These are phyloP conservation scores for Coemansia sp. DNA, from an alignment of 192 early-diverging fungal species.

Conservation along the genomic window DNA sequence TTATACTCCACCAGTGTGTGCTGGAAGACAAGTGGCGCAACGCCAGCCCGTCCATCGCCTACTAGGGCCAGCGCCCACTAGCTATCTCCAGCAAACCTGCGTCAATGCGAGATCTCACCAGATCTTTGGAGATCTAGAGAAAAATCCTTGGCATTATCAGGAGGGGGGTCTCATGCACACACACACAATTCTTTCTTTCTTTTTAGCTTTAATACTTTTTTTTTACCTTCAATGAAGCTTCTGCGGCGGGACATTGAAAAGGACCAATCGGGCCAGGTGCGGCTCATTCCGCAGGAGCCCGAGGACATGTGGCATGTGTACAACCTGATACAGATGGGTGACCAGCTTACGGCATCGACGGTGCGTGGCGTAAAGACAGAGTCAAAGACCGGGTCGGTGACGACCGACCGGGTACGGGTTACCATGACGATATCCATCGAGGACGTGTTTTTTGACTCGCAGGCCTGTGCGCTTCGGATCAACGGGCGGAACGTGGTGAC, in stretches of 20 bases:
- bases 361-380: conserved; percentile 87
- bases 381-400: conserved; percentile 78
- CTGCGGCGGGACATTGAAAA: conserved; percentile 65
- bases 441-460: conserved; percentile 84
- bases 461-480: conserved; percentile 78
- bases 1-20: conserved; percentile 43
- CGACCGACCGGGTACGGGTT: conserved; percentile 71
- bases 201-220: not conserved
- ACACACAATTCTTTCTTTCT: not conserved
- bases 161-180: too few relatives aligned
- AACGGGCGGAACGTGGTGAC: conserved; percentile 81
- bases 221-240: conserved; percentile 57
- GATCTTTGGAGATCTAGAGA: too few relatives aligned
- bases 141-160: too few relatives aligned
- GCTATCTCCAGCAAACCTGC: too few relatives aligned
- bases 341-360: conserved; percentile 81
- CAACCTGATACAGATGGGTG: conserved; percentile 78
- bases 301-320: conserved; percentile 99
- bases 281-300: conserved; percentile 77
- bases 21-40: conserved; percentile 24
- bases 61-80: conserved; percentile 10
- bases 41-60: conserved; percentile 17
- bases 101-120: too few relatives aligned
- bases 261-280: conserved; percentile 75
- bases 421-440: conserved; percentile 82